Conservation (phyloP, 169 alveolate genomes). For the Eimeria necatrix region DNA sequence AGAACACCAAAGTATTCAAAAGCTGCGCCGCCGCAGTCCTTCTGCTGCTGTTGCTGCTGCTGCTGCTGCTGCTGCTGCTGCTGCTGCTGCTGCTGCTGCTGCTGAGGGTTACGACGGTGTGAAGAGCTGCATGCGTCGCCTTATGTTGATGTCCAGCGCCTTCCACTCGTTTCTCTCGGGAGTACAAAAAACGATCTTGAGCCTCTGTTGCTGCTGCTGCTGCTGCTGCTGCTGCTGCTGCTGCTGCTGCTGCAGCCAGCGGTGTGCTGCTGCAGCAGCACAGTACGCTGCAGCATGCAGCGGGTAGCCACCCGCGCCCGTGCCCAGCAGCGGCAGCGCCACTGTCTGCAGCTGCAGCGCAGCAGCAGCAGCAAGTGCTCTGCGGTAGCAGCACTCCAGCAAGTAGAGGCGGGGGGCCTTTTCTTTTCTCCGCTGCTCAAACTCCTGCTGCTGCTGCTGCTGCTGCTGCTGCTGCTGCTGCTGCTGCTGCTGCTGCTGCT, state of each 20-base stretch:
- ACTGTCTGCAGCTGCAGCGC: constrained; percentile 48
- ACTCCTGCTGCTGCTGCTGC: not conserved
- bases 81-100: not conserved
- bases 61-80: not conserved
- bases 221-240: no score
- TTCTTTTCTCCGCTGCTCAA: not conserved
- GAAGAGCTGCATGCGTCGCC: not conserved
- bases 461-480: not conserved
- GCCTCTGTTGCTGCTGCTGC: not conserved
- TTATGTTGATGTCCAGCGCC: constrained; percentile 14
- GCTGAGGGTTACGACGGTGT: not conserved
- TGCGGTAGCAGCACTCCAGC: constrained; percentile 52
- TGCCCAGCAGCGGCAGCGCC: constrained; percentile 61
- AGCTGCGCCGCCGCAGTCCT: not conserved
- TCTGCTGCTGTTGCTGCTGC: not conserved
- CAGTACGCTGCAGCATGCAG: constrained; percentile 25
- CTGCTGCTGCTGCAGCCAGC: not conserved
- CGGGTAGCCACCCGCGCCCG: constrained; percentile 54
- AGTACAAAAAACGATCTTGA: constrained; percentile 46
- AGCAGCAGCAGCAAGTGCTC: constrained; percentile 37
- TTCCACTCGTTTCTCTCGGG: constrained; percentile 34
- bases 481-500: not conserved
- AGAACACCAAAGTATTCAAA: not conserved
- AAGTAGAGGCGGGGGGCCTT: not conserved
- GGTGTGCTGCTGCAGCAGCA: constrained; percentile 40